Conservation (phyloP, 495 filamentous ascomycete genomes). For the Xylaria curta region DNA sequence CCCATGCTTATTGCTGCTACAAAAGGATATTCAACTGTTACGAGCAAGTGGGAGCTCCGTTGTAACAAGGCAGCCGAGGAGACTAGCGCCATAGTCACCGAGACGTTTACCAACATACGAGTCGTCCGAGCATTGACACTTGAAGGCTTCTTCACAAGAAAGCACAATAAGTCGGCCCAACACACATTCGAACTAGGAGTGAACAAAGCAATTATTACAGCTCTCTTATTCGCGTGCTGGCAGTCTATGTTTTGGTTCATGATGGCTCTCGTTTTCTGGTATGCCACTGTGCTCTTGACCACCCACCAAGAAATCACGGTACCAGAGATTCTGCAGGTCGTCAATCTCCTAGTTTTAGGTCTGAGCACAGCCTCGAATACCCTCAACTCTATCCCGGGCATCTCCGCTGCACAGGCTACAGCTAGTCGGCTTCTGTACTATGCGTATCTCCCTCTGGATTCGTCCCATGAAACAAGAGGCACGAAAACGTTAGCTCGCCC, state of each 20-base stretch:
- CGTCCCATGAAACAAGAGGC: constrained; percentile 69
- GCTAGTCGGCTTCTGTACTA: constrained; percentile 78
- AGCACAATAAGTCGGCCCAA: constrained; percentile 61
- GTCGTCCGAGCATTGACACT: constrained; percentile 81
- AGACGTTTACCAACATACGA: constrained; percentile 82
- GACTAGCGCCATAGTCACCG: constrained; percentile 67
- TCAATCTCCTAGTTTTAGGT: constrained; percentile 84
- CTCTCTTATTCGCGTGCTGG: constrained; percentile 76
- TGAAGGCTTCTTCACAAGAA: constrained; percentile 74
- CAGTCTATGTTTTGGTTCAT: constrained; percentile 74
- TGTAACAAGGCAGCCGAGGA: constrained; percentile 65
- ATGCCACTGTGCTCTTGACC: constrained; percentile 69
- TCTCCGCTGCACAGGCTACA: constrained; percentile 72
- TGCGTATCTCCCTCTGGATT: constrained; percentile 54
- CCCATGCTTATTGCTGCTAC: constrained; percentile 74
- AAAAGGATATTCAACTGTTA: constrained; percentile 64
- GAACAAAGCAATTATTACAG: constrained; percentile 66
- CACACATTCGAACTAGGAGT: constrained; percentile 61
- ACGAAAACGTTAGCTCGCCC: constrained; percentile 51
- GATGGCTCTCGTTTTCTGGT: constrained; percentile 85
- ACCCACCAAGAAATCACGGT: constrained; percentile 51
- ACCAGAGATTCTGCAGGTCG: constrained; percentile 70
- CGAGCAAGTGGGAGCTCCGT: constrained; percentile 71
- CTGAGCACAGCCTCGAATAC: constrained; percentile 73
- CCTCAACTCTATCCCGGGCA: constrained; percentile 78